A percentile compares a stretch with the other conserved stretches of the same genome.
These are phyloP conservation scores for Linaria vulgaris DNA, from an alignment of 257 asterid species.

Conservation along the genomic window DNA sequence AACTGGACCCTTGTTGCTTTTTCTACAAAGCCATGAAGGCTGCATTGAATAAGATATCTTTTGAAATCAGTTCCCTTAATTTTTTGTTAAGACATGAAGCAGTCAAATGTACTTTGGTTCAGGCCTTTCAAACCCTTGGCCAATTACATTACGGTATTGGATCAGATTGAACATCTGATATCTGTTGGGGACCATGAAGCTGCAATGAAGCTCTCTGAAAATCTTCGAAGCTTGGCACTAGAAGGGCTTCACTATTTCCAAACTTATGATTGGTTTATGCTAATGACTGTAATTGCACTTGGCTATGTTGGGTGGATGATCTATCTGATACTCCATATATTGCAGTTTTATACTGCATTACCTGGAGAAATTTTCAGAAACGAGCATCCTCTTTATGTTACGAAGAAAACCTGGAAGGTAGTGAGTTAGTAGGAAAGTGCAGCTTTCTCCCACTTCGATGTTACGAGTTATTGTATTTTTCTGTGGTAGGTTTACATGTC, in stretches of 20 bases:
- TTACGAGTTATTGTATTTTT: conserved; percentile 12
- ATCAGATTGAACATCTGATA: conserved; percentile 62
- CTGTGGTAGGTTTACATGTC: conserved; percentile 58
- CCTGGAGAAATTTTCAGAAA: conserved; percentile 44
- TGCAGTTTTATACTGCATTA: conserved; percentile 77
- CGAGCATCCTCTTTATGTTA: conserved; percentile 46
- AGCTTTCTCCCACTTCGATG: conserved; percentile 26
- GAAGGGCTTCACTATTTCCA: conserved; percentile 93
- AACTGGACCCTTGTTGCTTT: conserved; percentile 3
- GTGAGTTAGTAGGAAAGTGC: not conserved
- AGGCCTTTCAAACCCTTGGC: conserved; percentile 86
- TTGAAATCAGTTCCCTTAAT: conserved; percentile 49
- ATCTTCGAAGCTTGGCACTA: conserved; percentile 79
- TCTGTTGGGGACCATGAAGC: conserved; percentile 56
- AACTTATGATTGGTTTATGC: conserved; percentile 95
- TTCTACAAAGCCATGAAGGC: conserved; percentile 7
- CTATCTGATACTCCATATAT: conserved; percentile 72
- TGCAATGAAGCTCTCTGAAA: conserved; percentile 68
- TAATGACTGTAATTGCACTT: conserved; percentile 81
- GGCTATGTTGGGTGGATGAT: conserved; percentile 98
- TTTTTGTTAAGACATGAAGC: conserved; percentile 58
- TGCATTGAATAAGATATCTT: conserved; percentile 1
- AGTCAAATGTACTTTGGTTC: conserved; percentile 58
- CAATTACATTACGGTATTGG: conserved; percentile 47
- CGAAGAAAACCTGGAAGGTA: conserved; percentile 60